Evolutionary conservation across 495 filamentous ascomycete genomes (phyloP), one percentile per base, ranked within the genome.

Genomic region (Neurospora discreta): DNA sequence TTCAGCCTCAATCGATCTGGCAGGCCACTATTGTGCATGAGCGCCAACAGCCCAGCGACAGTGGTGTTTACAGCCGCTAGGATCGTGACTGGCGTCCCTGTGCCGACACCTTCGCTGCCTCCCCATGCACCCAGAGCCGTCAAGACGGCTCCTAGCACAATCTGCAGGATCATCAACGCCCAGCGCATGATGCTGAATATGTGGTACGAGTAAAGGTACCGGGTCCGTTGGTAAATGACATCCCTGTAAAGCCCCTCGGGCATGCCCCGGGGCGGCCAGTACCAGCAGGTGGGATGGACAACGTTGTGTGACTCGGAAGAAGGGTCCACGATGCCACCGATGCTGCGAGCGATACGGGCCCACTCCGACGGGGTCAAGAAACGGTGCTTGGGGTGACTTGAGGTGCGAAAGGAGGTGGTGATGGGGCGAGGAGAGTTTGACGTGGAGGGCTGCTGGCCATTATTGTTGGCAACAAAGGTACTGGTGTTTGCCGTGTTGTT

Each of bases 21-120:
- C 10, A 87, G 75, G 0, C 85, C 85, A 71, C 84, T 85, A 71
- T 86, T 86, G 75, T 85, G 83, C 73, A 87, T 70, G 41, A 87
- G 72, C 13, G 82, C 85, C 3, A 87, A 76, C 10, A 87, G 70
- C 8, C 85, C 85, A 23, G 84, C 84, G 8, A 82, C 75, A 23
- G 84, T 76, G 0, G 85, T 87, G 75, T 86, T 86, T 68, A 83
- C 70, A 15, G 84, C 84, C 1, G 83, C 85, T 5, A 86, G 77
- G 16, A 82, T 71, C 2, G 84, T 87, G 58, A 85, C 83, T 39
- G 78, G 74, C 1, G 74, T 79, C 16, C 79, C 78, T 4, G 76
- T n/a, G 23, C 73, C 75, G 16, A 46, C 30, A 1, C 78, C 78
- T 5, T 77, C 15, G 30, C 73, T 76, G 10, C 42, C 30, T 3